Evolutionary conservation across 345 rosid genomes (phyloP).

Genomic region (Heritiera fomes): DNA sequence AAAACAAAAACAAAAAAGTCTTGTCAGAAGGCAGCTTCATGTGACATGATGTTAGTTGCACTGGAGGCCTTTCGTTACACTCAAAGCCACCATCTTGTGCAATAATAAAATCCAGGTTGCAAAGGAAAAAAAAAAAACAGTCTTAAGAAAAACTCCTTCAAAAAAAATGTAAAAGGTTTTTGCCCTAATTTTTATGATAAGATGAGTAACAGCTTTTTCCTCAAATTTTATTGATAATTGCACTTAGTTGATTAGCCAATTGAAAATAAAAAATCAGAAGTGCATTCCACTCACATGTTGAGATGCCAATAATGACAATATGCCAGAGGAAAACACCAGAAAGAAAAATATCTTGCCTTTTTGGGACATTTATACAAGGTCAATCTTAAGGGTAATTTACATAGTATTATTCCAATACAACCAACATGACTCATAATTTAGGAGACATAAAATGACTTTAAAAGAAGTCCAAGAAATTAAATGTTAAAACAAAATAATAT

Average conservation of each 20-base stretch:
- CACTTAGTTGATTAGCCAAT: conserved; percentile 5
- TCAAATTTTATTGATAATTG: not conserved
- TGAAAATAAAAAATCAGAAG: not conserved
- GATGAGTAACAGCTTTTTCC: not conserved
- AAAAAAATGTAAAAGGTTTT: not conserved
- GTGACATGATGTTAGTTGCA: not conserved
- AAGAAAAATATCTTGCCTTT: not conserved
- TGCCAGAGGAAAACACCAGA: not conserved
- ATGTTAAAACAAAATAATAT: not conserved
- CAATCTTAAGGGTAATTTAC: not conserved
- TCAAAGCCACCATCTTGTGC: not conserved
- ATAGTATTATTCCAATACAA: not conserved
- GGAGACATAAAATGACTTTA: not conserved
- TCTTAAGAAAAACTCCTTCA: too few relatives aligned
- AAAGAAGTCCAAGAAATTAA: not conserved
- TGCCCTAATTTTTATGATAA: not conserved
- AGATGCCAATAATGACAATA: conserved; percentile 5
- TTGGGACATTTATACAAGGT: not conserved
- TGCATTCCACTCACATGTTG: not conserved
- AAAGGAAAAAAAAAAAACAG: not conserved
- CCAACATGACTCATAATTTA: not conserved
- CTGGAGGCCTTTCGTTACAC: not conserved
- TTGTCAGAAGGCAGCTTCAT: not conserved
- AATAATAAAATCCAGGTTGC: not conserved
- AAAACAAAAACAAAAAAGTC: not conserved